Evolutionary conservation across 345 rosid genomes (phyloP), one percentile per base, ranked within the genome.

Genomic region (Abelmoschus esculentus): DNA sequence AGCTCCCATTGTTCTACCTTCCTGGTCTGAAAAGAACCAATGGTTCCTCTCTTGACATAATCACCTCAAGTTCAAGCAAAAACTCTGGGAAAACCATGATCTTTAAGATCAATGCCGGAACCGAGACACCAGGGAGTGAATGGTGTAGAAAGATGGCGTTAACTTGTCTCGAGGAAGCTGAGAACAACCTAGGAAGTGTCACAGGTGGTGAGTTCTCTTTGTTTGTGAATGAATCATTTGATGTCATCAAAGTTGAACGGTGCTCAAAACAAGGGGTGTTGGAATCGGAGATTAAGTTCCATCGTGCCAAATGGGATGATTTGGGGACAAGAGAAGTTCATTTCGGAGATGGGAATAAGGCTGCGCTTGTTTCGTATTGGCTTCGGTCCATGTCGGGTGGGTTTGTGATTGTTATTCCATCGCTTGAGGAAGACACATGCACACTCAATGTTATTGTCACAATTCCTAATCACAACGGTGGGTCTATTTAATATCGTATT

Each of bases 1-100:
- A 66, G 38, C 47, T 76, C 12, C 92, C 95, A 36, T 36, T 83
- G 10, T 93, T 90, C 49, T 75, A 82, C 77, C 86, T 85, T 26
- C 90, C 90, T 5, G 61, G 66, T 18, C 77, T 76, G 70, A 88
- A 78, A 28, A 69, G 60, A 18, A 3, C 64, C 31, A 22, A 7
- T 26, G 26, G 53, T 1, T 18, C 70, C 22, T 49, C 61, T 11
- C 57, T 69, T 6, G 17, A 3, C 53, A 34, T 54, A 1, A 46
- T 74, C 12, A 72, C 60, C 69, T 67, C 89, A 22, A 68, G 64
- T 49, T 81, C 85, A 4, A 69, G 76, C 66, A 81, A 81, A 52
- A 77, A 60, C n/a, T 15, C 70, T 2, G 78, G 75, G 62, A 82
- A 77, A 1, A 75, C 84, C 5, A 9, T 80, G 69, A 66, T 76